Conservation (phyloP, 1,284 basidiomycete genomes). For the Sporisorium reilianum region DNA sequence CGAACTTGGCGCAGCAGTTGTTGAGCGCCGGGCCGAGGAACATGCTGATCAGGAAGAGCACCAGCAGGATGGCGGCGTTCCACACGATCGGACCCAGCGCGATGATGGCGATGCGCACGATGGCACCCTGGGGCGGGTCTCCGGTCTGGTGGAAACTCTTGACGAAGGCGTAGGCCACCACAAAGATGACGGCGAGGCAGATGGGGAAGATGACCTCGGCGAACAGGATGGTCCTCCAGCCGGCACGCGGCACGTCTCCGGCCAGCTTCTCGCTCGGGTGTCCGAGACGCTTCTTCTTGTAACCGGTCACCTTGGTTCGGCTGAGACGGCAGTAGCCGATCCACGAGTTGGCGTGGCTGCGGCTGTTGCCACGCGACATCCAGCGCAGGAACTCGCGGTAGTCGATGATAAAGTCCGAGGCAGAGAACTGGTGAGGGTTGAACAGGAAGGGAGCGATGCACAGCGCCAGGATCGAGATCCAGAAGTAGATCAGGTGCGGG, state of each 20-base stretch:
- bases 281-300: slow-evolving; percentile 70
- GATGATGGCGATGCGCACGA: slow-evolving; percentile 92
- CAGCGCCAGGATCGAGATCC: slow-evolving; percentile 67
- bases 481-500: slow-evolving; percentile 69
- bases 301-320: slow-evolving; percentile 68
- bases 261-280: slow-evolving; percentile 69
- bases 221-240: slow-evolving; percentile 67
- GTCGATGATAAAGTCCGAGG: slow-evolving; percentile 69
- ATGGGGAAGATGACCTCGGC: slow-evolving; percentile 66
- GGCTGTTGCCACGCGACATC: slow-evolving; percentile 69
- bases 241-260: slow-evolving; percentile 66
- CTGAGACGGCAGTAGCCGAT: slow-evolving; percentile 70
- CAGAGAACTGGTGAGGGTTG: slow-evolving; percentile 69
- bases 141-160: slow-evolving; percentile 65
- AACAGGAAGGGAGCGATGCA: slow-evolving; percentile 69
- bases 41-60: slow-evolving; percentile 88
- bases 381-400: slow-evolving; percentile 69
- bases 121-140: slow-evolving; percentile 74
- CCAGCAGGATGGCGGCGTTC: slow-evolving; percentile 88
- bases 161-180: slow-evolving; percentile 69
- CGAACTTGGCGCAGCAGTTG: slow-evolving; percentile 72
- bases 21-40: slow-evolving; percentile 93
- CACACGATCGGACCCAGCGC: slow-evolving; percentile 93
- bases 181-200: slow-evolving; percentile 65
- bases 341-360: slow-evolving; percentile 69